A percentile compares a stretch with the other conserved stretches of the same genome.
Conservation (phyloP, 2,329 filamentous ascomycete genomes). For the Pseudogymnoascus verrucosus region DNA sequence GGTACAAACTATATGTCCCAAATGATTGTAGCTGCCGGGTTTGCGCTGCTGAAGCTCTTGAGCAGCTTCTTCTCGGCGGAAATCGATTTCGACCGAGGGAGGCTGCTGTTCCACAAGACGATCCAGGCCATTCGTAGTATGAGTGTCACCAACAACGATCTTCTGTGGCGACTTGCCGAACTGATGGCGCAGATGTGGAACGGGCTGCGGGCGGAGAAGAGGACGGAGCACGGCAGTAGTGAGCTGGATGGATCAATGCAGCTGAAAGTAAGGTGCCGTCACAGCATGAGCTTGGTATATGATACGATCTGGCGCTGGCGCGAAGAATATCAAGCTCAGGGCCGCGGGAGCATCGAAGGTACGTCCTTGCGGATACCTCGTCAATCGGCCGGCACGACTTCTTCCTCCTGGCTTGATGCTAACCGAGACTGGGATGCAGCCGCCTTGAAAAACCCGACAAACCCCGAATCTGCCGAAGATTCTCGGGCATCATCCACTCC, state of each 20-base stretch:
- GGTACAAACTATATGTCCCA: constrained; percentile 73
- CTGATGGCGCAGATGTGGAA: constrained; percentile 87
- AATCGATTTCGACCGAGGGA: constrained; percentile 61
- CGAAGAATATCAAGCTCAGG: constrained; percentile 67
- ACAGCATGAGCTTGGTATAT: constrained; percentile 79
- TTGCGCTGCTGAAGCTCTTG: constrained; percentile 70
- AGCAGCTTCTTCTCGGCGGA: constrained; percentile 66
- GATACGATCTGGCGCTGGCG: constrained; percentile 83
- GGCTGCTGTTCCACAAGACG: constrained; percentile 61
- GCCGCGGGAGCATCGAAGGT: constrained; percentile 64
- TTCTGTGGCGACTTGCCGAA: constrained; percentile 72
- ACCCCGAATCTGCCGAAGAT: constrained; percentile 70
- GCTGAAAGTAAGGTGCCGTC: constrained; percentile 72
- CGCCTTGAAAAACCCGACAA: constrained; percentile 79
- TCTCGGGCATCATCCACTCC: constrained; percentile 62
- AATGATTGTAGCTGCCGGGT: constrained; percentile 75
- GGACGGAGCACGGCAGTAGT: constrained; percentile 39
- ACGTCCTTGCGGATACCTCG: constrained; percentile 30
- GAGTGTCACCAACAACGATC: constrained; percentile 69
- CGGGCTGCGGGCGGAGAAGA: constrained; percentile 34
- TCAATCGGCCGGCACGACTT: constrained; percentile 20
- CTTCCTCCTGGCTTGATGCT: constrained; percentile 17
- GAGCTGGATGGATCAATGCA: constrained; percentile 62
- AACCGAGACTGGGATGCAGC: constrained; percentile 32
- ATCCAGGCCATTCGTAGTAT: constrained; percentile 63